These are phyloP conservation scores for Elsinoe perseae DNA, from an alignment of 2,329 filamentous ascomycete species.

Conservation along the genomic window DNA sequence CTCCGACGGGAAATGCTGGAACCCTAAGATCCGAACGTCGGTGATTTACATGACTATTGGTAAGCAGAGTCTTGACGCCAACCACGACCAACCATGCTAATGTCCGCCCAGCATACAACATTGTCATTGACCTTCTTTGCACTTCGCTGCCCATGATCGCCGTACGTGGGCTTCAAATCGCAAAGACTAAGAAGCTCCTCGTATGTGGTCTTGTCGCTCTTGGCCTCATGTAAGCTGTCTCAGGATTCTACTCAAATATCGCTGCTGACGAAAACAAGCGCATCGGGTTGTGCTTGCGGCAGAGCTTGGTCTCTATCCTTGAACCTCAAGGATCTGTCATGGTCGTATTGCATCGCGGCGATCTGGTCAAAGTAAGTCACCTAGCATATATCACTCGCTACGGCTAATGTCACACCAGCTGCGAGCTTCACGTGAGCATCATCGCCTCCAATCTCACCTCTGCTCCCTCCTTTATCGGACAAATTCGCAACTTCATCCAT, in stretches of 20 bases:
- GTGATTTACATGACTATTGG: constrained; percentile 26
- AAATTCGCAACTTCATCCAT: constrained; percentile 1
- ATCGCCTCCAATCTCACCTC: constrained; percentile 26
- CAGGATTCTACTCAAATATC: not conserved
- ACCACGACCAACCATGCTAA: not conserved
- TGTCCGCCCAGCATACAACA: constrained; percentile 21
- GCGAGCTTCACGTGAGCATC: constrained; percentile 26
- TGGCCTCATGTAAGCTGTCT: constrained; percentile 19
- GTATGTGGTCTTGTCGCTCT: constrained; percentile 26
- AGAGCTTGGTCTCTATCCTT: constrained; percentile 23
- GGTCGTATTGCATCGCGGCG: constrained; percentile 24
- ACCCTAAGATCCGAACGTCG: constrained; percentile 25
- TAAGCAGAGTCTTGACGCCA: constrained; percentile 18
- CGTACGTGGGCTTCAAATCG: constrained; percentile 24
- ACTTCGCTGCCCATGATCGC: constrained; percentile 24
- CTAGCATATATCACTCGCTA: not conserved
- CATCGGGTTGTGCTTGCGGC: constrained; percentile 22
- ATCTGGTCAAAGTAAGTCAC: constrained; percentile 21
- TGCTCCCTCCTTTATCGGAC: constrained; percentile 16
- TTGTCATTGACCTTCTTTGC: constrained; percentile 25
- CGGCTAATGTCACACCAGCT: constrained; percentile 18
- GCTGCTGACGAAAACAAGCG: constrained; percentile 18
- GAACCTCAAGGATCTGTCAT: constrained; percentile 23
- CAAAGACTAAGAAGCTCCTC: constrained; percentile 22
- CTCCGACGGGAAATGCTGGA: constrained; percentile 22